Evolutionary conservation across 805 yeast genomes (phyloP), one percentile per base, ranked within the genome.

Genomic region (Ogataea neopini): DNA sequence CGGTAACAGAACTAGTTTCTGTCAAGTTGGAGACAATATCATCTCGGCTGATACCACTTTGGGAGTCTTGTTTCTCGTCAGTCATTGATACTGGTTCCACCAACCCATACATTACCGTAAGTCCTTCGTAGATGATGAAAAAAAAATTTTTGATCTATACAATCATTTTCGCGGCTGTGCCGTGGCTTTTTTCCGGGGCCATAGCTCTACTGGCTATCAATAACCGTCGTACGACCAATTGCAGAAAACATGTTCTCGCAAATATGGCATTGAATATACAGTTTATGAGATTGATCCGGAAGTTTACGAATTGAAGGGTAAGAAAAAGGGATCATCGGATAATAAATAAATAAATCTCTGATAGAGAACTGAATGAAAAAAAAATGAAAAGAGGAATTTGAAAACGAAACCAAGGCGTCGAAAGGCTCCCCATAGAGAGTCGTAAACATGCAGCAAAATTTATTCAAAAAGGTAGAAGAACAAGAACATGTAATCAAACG

Each of bases 371-470:
- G 34, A 30, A 30, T 8, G 18, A n/a, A 30, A 30, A 18, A 18
- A 15, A 34, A 19, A 3, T 34, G 3, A 17, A 34, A 34, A 34
- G 20, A 34, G 37, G 37, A 34, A 34, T 5, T 19, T 34, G 37
- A 34, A 34, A 34, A 34, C 37, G 37, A 34, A n/a, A 17, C 23
- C 13, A 19, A 18, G 10, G 37, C 19, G 37, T 34, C 37, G 37
- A 19, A 17, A 5, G 11, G 37, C 13, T 19, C 42, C n/a, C 42
- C 30, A 39, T 10, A 14, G 33, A 39, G n/a, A 15, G 42, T 26
- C 42, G 42, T 23, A 39, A 39, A 39, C 42, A 39, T 39, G 32
- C 42, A 39, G 42, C 42, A 39, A 22, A 39, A 26, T 39, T 39
- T 39, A 39, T 39, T 39, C 42, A 39, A 26, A 39, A 26, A 19